phyloP scores from a whole-genome alignment of 768 basidiomycete species.

The Exsudoporus frostii region DNA sequence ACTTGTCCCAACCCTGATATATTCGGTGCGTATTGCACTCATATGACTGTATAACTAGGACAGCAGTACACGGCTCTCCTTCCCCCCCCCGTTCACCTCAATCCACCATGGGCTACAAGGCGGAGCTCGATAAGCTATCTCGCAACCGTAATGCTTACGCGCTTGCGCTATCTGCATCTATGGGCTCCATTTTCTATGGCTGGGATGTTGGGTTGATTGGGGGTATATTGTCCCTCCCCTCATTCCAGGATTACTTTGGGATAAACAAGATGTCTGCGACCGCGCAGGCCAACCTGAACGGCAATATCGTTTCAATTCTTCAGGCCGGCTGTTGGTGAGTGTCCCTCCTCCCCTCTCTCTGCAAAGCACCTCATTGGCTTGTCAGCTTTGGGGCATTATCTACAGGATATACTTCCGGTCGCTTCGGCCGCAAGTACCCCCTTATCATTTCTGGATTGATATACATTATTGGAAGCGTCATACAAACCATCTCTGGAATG shows the following conservation, averaged over 20 bases:
- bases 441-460: slow-evolving; percentile 44
- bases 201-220: slow-evolving; percentile 52
- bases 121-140: slow-evolving; percentile 22
- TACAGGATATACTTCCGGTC: slow-evolving; percentile 38
- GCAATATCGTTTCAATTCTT: slow-evolving; percentile 51
- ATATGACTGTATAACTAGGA: not conserved
- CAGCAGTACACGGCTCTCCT: not conserved
- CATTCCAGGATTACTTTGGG: slow-evolving; percentile 49
- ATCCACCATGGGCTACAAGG: slow-evolving; percentile 25
- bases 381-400: slow-evolving; percentile 43
- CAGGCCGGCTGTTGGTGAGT: slow-evolving; percentile 50
- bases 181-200: slow-evolving; percentile 49
- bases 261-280: slow-evolving; percentile 36
- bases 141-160: slow-evolving; percentile 45
- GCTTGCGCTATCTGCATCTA: slow-evolving; percentile 42
- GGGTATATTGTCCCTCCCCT: slow-evolving; percentile 43
- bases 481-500: slow-evolving; percentile 44
- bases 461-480: slow-evolving; percentile 46
- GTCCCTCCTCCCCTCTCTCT: not conserved
- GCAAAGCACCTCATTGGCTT: not conserved
- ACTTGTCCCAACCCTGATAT: not conserved
- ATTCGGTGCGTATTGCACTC: not conserved
- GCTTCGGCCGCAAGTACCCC: slow-evolving; percentile 46
- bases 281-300: slow-evolving; percentile 41
- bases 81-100: not conserved